Evolutionary conservation across 768 basidiomycete genomes (phyloP).

Genomic region (Chalciporus pseudorubinellus): DNA sequence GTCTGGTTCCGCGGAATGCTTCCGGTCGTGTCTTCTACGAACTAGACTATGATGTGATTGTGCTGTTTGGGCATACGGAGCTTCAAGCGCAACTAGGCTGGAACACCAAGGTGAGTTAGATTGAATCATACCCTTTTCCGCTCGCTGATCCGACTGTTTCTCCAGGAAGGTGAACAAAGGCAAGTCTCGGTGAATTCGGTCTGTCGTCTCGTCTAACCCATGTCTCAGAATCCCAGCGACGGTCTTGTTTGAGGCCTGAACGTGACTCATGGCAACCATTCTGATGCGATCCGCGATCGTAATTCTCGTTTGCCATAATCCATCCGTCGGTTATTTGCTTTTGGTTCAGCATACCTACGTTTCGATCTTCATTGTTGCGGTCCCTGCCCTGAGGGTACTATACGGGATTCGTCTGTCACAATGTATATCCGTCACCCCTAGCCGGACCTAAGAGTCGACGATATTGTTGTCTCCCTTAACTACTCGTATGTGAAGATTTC

Average conservation of each 20-base stretch:
- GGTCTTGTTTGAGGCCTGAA: background rate
- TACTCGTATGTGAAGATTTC: no score
- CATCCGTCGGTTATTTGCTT: no score
- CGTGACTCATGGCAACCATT: background rate
- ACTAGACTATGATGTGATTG: slow-evolving; percentile 14
- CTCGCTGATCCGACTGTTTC: background rate
- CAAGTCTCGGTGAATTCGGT: background rate
- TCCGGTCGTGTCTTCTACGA: slow-evolving; percentile 5
- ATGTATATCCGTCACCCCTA: no score
- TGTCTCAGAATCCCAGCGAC: background rate
- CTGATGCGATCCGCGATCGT: background rate
- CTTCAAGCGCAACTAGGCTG: slow-evolving; percentile 8
- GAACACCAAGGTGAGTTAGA: slow-evolving; percentile 7
- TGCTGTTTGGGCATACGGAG: slow-evolving; percentile 10
- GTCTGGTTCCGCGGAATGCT: background rate
- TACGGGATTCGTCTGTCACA: no score
- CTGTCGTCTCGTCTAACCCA: background rate
- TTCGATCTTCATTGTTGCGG: no score
- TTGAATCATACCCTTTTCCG: background rate
- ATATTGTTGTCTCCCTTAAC: no score
- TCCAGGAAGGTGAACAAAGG: slow-evolving; percentile 5
- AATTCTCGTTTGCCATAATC: background rate
- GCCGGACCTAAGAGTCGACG: no score
- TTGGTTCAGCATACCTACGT: no score
- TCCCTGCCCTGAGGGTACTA: no score